Conservation (phyloP, 257 asterid species). For the Solanum chiquidenum region DNA sequence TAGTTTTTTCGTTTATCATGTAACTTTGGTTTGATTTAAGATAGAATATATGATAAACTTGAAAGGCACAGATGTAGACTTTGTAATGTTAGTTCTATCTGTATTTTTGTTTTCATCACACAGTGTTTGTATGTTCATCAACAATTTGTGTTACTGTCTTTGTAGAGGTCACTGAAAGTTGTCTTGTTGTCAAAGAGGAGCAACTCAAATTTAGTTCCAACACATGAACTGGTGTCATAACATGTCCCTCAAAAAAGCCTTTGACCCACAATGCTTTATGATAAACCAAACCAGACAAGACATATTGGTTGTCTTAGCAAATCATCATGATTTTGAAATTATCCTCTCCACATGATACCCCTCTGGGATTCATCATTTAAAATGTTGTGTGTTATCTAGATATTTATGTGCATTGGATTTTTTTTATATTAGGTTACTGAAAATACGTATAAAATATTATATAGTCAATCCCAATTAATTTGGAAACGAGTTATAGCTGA, state of each 20-base stretch:
- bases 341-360: background rate
- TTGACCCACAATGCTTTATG: background rate
- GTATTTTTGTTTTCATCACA: background rate
- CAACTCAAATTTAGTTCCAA: background rate
- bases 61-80: background rate
- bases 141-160: background rate
- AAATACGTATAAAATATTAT: background rate
- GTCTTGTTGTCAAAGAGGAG: background rate
- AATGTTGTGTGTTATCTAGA: background rate
- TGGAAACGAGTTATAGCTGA: background rate
- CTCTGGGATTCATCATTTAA: background rate
- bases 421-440: background rate
- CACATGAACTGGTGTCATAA: background rate
- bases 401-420: background rate
- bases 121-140: background rate
- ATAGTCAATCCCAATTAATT: background rate
- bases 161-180: background rate
- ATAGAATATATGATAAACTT: background rate
- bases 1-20: background rate
- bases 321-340: background rate
- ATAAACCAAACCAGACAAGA: background rate
- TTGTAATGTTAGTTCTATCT: background rate
- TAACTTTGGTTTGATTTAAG: background rate
- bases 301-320: background rate
- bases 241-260: background rate